Evolutionary conservation across 192 early-diverging fungal species (phyloP).

Genomic region (Rhizophagus clarus): DNA sequence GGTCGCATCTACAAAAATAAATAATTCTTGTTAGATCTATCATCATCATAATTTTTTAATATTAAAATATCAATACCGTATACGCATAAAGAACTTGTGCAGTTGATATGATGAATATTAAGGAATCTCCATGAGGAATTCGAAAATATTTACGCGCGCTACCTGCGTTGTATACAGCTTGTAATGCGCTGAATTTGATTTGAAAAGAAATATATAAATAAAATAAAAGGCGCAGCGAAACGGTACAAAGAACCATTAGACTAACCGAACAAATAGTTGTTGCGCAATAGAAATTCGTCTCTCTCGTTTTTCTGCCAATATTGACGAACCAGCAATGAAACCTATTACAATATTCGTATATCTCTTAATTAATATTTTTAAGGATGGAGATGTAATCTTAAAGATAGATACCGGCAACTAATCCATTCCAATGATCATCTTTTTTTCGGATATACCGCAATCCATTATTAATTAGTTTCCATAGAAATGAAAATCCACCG

Average conservation of each 20-base stretch:
- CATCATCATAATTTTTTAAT: neutral
- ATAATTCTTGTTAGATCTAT: neutral
- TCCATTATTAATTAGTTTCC: constrained; percentile 72
- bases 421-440: constrained; percentile 58
- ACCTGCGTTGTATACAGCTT: constrained; percentile 58
- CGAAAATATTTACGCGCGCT: constrained; percentile 55
- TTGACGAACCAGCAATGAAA: constrained; percentile 53
- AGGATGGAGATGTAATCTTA: no score
- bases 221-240: constrained; percentile 8
- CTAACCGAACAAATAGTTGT: constrained; percentile 60
- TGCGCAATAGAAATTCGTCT: constrained; percentile 58
- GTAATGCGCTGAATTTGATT: constrained; percentile 45
- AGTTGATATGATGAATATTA: constrained; percentile 54
- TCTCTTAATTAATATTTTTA: neutral
- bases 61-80: constrained; percentile 44
- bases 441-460: constrained; percentile 52
- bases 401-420: constrained; percentile 46
- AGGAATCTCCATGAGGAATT: constrained; percentile 57
- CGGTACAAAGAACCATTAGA: neutral
- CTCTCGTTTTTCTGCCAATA: constrained; percentile 59
- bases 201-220: constrained; percentile 3
- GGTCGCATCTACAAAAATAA: constrained; percentile 54
- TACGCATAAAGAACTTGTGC: constrained; percentile 62
- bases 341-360: constrained; percentile 31
- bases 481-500: constrained; percentile 74